Conservation (phyloP, 495 filamentous ascomycete genomes). For the Neurospora intermedia region DNA sequence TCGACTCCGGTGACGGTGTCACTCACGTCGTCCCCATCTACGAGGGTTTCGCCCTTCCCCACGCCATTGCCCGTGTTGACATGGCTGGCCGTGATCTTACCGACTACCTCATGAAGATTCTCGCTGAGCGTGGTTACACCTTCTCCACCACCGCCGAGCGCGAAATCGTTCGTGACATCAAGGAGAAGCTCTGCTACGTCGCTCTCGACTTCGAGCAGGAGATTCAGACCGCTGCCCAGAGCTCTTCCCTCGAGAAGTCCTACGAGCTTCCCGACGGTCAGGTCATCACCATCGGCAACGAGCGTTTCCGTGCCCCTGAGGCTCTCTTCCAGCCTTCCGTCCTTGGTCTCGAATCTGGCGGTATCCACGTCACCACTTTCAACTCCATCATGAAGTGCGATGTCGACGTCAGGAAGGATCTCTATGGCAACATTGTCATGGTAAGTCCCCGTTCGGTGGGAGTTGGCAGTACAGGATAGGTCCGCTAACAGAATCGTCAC, state of each 20-base stretch:
- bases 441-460: conserved; percentile 41
- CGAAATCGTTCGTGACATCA: conserved; percentile 99
- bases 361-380: conserved; percentile 99
- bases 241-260: conserved; percentile 96
- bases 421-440: conserved; percentile 99
- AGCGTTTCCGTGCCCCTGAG: conserved; percentile 98
- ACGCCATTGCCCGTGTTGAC: conserved; percentile 98
- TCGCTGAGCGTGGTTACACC: conserved; percentile 97
- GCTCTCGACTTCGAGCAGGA: conserved; percentile 99
- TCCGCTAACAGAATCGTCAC: conserved; percentile 13
- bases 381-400: conserved; percentile 99
- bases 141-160: conserved; percentile 99
- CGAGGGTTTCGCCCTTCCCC: conserved; percentile 98
- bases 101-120: conserved; percentile 99
- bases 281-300: conserved; percentile 99
- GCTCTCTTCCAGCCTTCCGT: conserved; percentile 99
- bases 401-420: conserved; percentile 98
- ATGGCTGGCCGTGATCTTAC: conserved; percentile 99
- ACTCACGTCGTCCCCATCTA: conserved; percentile 99
- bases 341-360: conserved; percentile 92
- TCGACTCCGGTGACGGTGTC: conserved; percentile 99
- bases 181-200: conserved; percentile 99
- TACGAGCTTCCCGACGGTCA: conserved; percentile 99
- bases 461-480: background rate
- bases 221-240: conserved; percentile 98